Base-by-base conservation (phyloP, 2,329 filamentous ascomycete species). In the Taxawa tesnikishii region DNA sequence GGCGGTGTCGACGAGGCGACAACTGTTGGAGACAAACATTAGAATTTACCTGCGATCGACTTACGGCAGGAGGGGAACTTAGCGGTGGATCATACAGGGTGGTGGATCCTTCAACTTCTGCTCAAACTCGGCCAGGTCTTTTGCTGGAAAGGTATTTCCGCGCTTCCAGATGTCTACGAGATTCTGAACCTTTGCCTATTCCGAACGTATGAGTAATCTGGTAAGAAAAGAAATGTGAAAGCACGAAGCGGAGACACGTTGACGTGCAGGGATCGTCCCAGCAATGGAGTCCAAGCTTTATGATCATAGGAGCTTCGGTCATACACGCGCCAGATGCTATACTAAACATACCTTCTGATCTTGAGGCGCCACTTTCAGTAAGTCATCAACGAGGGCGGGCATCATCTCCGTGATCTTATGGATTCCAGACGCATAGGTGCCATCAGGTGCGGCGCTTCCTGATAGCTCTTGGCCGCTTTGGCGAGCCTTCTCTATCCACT, bases 111-210 rank as follows among this genome's bases (percentile, higher is more conserved):
- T 78, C 48, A 93, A 57, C 58, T 83, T 87, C 52, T 83, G 70
- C 60, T 84, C 88, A 68, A 93, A 93, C 23, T 73, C 74, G n/a
- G 62, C 55, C 47, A 98, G 73, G 74, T 94, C 79, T 33, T 76
- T 59, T 26, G 69, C 55, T 15, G 90, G 85, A 57, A 98, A 96
- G 14, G 87, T 96, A 53, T 81, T 79, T 43, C 83, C 84, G 51
- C 90, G 90, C 55, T 94, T 87, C 90, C 90, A 98, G 45, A 98
- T 98, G 54, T 94, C 87, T 61, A 96, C 67, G 47, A 98, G 73
- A 58, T 96, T 96, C 54, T 70, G 78, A 59, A 96, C 88, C 66
- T 94, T 96, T 56, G 93, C 84, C 82, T 90, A 79, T 66, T 44
- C 53, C 42, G 53, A 51, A 54, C 47, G 31, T 21, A 16, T 23